phyloP scores from a whole-genome alignment of 768 basidiomycete species.

The Pulveroboletus sp. region DNA sequence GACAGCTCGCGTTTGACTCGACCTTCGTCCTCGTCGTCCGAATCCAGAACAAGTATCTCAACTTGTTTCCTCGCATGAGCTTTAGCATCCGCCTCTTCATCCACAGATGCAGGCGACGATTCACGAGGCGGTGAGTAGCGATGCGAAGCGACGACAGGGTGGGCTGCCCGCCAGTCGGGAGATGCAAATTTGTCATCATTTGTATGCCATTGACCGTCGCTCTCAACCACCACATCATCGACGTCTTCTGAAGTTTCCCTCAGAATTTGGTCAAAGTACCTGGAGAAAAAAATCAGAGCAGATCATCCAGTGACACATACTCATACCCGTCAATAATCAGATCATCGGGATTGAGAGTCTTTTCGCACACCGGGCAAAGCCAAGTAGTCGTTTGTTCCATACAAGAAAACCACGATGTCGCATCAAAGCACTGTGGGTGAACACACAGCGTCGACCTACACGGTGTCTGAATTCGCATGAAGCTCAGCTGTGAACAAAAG shows the following conservation, averaged over 20 bases:
- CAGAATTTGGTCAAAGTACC: slow-evolving; percentile 86
- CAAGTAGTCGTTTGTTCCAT: slow-evolving; percentile 97
- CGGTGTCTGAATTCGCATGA: slow-evolving; percentile 77
- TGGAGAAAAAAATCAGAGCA: slow-evolving; percentile 27
- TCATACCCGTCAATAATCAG: slow-evolving; percentile 88
- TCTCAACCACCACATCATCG: slow-evolving; percentile 92
- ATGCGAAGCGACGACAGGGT: slow-evolving; percentile 35
- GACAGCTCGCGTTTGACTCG: slow-evolving; percentile 74
- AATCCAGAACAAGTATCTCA: slow-evolving; percentile 65
- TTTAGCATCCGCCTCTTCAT: slow-evolving; percentile 29
- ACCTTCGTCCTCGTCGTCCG: slow-evolving; percentile 73
- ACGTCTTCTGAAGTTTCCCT: slow-evolving; percentile 69
- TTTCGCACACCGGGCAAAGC: slow-evolving; percentile 92
- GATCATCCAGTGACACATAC: background rate
- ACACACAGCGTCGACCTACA: slow-evolving; percentile 84
- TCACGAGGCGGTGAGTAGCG: slow-evolving; percentile 27
- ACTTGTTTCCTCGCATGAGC: slow-evolving; percentile 46
- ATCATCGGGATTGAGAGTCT: slow-evolving; percentile 68
- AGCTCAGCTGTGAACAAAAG: slow-evolving; percentile 57
- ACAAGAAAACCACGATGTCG: slow-evolving; percentile 86
- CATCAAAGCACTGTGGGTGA: slow-evolving; percentile 95
- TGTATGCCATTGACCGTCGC: slow-evolving; percentile 96
- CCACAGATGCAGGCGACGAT: slow-evolving; percentile 26
- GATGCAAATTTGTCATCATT: slow-evolving; percentile 82
- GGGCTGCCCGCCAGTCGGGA: slow-evolving; percentile 56